A percentile compares a stretch with the other conserved stretches of the same genome.
These are phyloP conservation scores for Alternaria triticina DNA, from an alignment of 2,329 filamentous ascomycete species.

Conservation along the genomic window DNA sequence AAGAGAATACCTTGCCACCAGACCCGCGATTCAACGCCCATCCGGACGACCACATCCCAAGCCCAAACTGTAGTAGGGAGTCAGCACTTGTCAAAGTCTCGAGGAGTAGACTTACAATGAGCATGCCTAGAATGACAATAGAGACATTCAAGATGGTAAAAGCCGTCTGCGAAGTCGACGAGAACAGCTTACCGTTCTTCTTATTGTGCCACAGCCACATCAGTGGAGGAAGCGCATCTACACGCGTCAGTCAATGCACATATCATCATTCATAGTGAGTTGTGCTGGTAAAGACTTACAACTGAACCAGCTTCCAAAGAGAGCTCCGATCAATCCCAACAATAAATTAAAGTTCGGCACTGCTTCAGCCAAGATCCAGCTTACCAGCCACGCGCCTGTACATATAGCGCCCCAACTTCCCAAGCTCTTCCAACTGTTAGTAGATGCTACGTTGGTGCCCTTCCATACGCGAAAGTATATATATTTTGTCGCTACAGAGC, in stretches of 20 bases:
- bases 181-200: constrained; percentile 45
- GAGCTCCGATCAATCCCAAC: constrained; percentile 64
- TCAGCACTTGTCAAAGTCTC: not conserved
- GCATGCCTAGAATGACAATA: constrained; percentile 47
- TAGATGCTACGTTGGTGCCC: constrained; percentile 55
- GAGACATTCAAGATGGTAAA: constrained; percentile 54
- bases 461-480: constrained; percentile 69
- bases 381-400: constrained; percentile 62
- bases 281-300: constrained; percentile 43
- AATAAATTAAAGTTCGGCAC: constrained; percentile 74
- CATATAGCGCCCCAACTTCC: constrained; percentile 66
- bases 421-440: constrained; percentile 30
- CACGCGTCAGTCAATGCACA: not conserved
- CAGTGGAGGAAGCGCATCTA: constrained; percentile 51
- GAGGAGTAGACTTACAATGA: constrained; percentile 29
- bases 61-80: constrained; percentile 23
- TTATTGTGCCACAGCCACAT: constrained; percentile 59
- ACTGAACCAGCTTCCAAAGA: constrained; percentile 74
- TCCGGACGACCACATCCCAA: constrained; percentile 41
- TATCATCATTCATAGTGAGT: not conserved
- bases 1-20: constrained; percentile 38
- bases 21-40: constrained; percentile 27
- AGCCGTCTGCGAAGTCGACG: constrained; percentile 49
- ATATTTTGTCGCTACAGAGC: constrained; percentile 70
- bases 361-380: constrained; percentile 71